phyloP scores from a whole-genome alignment of 805 yeast genomes.

The Pichia californica region DNA sequence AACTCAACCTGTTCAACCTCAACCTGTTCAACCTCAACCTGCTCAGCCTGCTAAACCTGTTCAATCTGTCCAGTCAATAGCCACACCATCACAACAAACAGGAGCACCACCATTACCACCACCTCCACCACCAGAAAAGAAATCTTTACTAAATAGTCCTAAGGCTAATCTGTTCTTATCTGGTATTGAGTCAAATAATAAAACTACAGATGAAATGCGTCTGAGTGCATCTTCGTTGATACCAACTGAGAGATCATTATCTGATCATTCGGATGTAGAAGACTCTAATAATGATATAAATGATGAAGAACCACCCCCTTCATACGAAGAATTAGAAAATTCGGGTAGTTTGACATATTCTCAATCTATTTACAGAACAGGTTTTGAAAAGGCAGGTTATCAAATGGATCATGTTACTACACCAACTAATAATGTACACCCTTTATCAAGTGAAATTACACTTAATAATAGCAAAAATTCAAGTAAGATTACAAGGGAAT shows the following conservation, averaged over 20 bases:
- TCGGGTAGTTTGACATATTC: slow-evolving; percentile 29
- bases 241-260: slow-evolving; percentile 20
- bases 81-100: neutral
- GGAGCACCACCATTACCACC: slow-evolving; percentile 27
- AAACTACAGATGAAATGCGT: slow-evolving; percentile 4
- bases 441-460: neutral
- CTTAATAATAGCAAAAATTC: slow-evolving; percentile 2
- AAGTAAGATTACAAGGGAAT: neutral
- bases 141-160: slow-evolving; percentile 21
- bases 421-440: neutral
- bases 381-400: slow-evolving; percentile 32
- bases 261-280: slow-evolving; percentile 13
- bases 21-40: neutral
- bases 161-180: slow-evolving; percentile 19
- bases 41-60: neutral
- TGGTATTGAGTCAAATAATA: neutral
- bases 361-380: slow-evolving; percentile 29
- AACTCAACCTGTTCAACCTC: neutral
- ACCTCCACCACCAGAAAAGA: slow-evolving; percentile 23
- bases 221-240: slow-evolving; percentile 20
- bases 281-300: slow-evolving; percentile 7
- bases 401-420: slow-evolving; percentile 23
- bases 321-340: slow-evolving; percentile 29
- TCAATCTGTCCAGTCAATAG: neutral
- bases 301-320: slow-evolving; percentile 25